These are phyloP conservation scores for Penicillium psychrofluorescens DNA, from an alignment of 495 filamentous ascomycete genomes.

Conservation along the genomic window DNA sequence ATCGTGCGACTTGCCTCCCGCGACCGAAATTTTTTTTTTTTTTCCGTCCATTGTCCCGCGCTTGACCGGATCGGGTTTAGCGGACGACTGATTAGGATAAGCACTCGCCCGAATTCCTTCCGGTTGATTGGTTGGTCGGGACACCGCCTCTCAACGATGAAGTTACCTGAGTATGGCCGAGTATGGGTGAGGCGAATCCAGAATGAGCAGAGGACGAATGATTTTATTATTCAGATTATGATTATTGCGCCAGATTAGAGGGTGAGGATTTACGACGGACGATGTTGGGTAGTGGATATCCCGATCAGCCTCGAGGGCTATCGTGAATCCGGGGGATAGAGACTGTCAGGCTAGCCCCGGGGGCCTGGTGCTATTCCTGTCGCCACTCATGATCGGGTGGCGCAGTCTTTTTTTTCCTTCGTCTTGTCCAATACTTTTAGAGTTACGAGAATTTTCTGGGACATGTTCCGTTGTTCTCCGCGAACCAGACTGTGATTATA, in stretches of 20 bases:
- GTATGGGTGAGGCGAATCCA: neutral
- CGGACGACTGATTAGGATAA: neutral
- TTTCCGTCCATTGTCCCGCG: slow-evolving; percentile 18
- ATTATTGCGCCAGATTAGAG: no score
- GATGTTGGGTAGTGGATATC: no score
- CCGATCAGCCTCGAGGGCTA: no score
- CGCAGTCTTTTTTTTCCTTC: slow-evolving; percentile 7
- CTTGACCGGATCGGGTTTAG: slow-evolving; percentile 9
- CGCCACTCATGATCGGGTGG: slow-evolving; percentile 16
- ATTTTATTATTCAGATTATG: no score
- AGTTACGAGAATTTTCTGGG: neutral
- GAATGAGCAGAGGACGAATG: neutral
- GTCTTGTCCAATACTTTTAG: slow-evolving; percentile 2
- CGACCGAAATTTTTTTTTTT: slow-evolving; percentile 19
- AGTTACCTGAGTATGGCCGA: neutral
- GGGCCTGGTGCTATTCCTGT: neutral
- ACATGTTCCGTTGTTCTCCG: neutral
- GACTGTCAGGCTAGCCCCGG: neutral
- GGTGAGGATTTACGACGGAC: no score
- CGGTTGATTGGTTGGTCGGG: slow-evolving; percentile 4
- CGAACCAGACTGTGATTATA: neutral
- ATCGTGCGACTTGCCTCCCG: slow-evolving; percentile 35
- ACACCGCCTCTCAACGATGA: neutral
- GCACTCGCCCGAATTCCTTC: slow-evolving; percentile 7
- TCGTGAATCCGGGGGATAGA: slow-evolving; percentile 8